These are phyloP conservation scores for Candida tunisiensis DNA, from an alignment of 1,139 yeast species.

Conservation along the genomic window DNA sequence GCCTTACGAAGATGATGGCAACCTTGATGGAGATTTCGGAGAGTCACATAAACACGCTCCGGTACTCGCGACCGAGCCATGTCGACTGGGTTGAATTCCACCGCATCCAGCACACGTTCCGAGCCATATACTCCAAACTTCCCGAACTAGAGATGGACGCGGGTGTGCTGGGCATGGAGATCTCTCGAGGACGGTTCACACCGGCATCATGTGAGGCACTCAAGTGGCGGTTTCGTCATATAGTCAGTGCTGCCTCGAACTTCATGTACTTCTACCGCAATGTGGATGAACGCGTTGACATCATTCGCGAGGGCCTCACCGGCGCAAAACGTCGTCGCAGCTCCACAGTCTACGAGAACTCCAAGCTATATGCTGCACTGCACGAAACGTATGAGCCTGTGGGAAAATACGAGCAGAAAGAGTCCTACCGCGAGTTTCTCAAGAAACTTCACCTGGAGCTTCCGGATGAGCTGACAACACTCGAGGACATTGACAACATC, in stretches of 20 bases:
- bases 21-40: slow-evolving; percentile 4
- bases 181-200: slow-evolving; percentile 10
- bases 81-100: slow-evolving; percentile 4
- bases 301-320: slow-evolving; percentile 1
- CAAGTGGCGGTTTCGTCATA: slow-evolving; percentile 3
- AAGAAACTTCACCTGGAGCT: background rate
- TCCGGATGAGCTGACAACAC: slow-evolving; percentile 1
- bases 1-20: slow-evolving; percentile 5
- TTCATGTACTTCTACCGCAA: slow-evolving; percentile 7
- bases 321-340: slow-evolving; percentile 3
- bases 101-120: slow-evolving; percentile 4
- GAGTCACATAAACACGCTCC: slow-evolving; percentile 5
- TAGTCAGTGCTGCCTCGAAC: slow-evolving; percentile 5
- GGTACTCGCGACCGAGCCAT: slow-evolving; percentile 6
- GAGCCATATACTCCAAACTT: slow-evolving; percentile 3
- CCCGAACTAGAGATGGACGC: slow-evolving; percentile 9
- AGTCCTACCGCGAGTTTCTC: background rate
- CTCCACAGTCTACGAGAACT: slow-evolving; percentile 4
- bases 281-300: slow-evolving; percentile 6
- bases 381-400: slow-evolving; percentile 7
- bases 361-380: slow-evolving; percentile 6
- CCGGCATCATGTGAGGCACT: slow-evolving; percentile 8
- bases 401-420: slow-evolving; percentile 5
- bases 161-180: slow-evolving; percentile 7
- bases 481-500: background rate